A percentile compares a stretch with the other conserved stretches of the same genome.
phyloP scores from a whole-genome alignment of 306 rosid genomes.

The Dalbergia cochinchinensis region DNA sequence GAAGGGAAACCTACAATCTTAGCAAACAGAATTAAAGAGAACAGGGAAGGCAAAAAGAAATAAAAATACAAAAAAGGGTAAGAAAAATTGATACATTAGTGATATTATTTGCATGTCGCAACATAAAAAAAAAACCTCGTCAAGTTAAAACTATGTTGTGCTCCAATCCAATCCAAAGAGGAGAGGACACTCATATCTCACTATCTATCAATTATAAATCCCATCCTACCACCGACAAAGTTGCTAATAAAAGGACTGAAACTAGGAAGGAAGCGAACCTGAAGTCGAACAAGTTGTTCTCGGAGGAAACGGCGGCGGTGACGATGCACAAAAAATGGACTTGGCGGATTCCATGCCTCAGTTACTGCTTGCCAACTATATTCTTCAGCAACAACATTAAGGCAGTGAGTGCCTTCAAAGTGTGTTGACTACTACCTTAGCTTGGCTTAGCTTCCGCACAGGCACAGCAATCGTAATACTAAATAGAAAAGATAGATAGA shows the following conservation, averaged over 20 bases:
- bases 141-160: no score
- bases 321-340: conserved; percentile 61
- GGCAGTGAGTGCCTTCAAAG: no score
- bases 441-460: not conserved
- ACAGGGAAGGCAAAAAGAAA: not conserved
- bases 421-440: not conserved
- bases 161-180: no score
- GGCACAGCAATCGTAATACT: not conserved
- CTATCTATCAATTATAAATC: no score
- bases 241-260: not conserved
- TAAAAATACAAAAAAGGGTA: not conserved
- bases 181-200: no score
- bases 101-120: no score
- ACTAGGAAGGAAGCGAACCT: conserved; percentile 23
- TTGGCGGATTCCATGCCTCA: conserved; percentile 67
- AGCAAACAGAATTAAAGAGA: not conserved
- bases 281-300: conserved; percentile 54
- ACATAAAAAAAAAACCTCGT: no score
- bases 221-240: no score
- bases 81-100: no score
- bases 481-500: no score
- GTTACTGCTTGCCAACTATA: not conserved
- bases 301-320: conserved; percentile 60
- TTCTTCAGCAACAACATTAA: not conserved
- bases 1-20: not conserved